phyloP scores from a whole-genome alignment of 2,329 filamentous ascomycete genomes.

The Ascochyta rabiei region DNA sequence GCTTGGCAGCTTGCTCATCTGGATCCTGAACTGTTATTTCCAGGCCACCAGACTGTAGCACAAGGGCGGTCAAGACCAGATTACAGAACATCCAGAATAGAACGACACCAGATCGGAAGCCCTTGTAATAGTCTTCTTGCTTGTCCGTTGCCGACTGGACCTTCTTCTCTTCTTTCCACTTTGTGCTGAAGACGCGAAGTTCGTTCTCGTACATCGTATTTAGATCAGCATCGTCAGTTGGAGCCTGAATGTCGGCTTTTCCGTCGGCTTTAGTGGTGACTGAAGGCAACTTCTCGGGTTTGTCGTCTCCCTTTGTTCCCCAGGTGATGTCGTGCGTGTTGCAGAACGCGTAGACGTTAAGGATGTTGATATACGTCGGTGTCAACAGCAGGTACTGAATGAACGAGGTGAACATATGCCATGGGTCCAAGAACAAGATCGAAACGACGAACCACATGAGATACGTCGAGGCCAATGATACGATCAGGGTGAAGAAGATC shows the following conservation, averaged over 20 bases:
- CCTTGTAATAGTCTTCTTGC: conserved; percentile 98
- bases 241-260: conserved; percentile 87
- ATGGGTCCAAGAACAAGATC: conserved; percentile 94
- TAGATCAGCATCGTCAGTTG: conserved; percentile 90
- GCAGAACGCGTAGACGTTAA: conserved; percentile 99
- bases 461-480: conserved; percentile 91
- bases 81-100: conserved; percentile 97
- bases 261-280: conserved; percentile 91
- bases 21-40: conserved; percentile 56
- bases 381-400: conserved; percentile 93
- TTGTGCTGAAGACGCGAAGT: conserved; percentile 72
- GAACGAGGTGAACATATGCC: conserved; percentile 98
- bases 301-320: conserved; percentile 98
- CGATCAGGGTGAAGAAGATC: conserved; percentile 90
- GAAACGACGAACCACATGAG: conserved; percentile 91
- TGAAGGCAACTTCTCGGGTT: conserved; percentile 85
- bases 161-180: conserved; percentile 75
- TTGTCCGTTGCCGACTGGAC: conserved; percentile 69
- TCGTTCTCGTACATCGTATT: conserved; percentile 95
- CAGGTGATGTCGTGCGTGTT: conserved; percentile 98
- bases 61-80: conserved; percentile 83
- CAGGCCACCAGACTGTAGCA: conserved; percentile 83
- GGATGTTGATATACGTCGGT: conserved; percentile 95
- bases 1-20: conserved; percentile 52
- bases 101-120: conserved; percentile 90